phyloP scores from a whole-genome alignment of 2,329 filamentous ascomycete species.

The Pseudogymnoascus destructans region DNA sequence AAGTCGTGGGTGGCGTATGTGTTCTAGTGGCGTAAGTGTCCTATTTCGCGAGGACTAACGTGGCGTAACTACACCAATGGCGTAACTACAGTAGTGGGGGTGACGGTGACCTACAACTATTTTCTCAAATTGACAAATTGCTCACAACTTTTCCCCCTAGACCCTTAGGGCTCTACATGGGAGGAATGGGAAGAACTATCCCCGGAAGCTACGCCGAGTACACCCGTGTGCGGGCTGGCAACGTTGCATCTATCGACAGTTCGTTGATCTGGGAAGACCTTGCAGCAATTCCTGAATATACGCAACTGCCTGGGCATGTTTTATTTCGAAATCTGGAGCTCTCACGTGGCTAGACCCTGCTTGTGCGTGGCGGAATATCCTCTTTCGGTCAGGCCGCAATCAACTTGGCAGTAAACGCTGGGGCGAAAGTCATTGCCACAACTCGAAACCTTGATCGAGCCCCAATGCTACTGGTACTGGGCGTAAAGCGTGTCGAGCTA shows the following conservation, averaged over 20 bases:
- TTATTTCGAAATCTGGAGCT: conserved; percentile 18
- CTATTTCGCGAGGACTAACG: too few relatives aligned
- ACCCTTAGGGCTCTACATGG: too few relatives aligned
- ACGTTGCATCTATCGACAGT: conserved; percentile 13
- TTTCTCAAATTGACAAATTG: too few relatives aligned
- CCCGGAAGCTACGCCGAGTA: conserved; percentile 21
- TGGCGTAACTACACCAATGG: too few relatives aligned
- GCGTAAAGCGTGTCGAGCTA: conserved; percentile 12
- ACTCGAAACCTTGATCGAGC: conserved; percentile 12
- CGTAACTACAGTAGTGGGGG: too few relatives aligned
- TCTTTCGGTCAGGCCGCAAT: conserved; percentile 31
- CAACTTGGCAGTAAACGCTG: conserved; percentile 27
- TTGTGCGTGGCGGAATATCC: conserved; percentile 31
- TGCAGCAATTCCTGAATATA: conserved; percentile 19
- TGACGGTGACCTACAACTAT: too few relatives aligned
- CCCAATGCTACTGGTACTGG: conserved; percentile 9
- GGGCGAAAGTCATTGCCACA: conserved; percentile 21
- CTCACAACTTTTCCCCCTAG: too few relatives aligned
- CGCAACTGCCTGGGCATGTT: conserved; percentile 17
- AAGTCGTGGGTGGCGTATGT: too few relatives aligned
- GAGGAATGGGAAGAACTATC: conserved; percentile 17
- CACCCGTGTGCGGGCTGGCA: conserved; percentile 13
- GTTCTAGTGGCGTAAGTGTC: too few relatives aligned
- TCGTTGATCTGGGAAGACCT: conserved; percentile 17
- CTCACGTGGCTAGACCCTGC: conserved; percentile 13